phyloP scores from a whole-genome alignment of 495 filamentous ascomycete species.

The Trichoderma reesei region DNA sequence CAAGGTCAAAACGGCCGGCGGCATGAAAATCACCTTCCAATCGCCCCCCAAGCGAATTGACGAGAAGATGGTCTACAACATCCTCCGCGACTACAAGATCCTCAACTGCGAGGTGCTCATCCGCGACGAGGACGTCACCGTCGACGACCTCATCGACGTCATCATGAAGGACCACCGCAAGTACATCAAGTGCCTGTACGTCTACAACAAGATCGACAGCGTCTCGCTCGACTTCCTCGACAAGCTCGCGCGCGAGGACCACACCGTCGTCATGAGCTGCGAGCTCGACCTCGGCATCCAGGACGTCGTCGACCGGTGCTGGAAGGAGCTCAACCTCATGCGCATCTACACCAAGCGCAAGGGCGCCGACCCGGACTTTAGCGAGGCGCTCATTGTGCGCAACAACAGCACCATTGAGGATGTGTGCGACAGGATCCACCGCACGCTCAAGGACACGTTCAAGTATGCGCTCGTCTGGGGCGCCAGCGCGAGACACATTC shows the following conservation, averaged over 20 bases:
- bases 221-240: constrained; percentile 91
- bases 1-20: constrained; percentile 94
- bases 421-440: constrained; percentile 92
- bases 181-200: constrained; percentile 93
- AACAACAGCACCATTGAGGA: constrained; percentile 85
- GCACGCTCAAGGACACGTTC: constrained; percentile 93
- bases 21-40: constrained; percentile 97
- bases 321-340: constrained; percentile 87
- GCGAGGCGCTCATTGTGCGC: constrained; percentile 87
- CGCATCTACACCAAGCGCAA: constrained; percentile 96
- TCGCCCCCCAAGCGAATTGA: constrained; percentile 80
- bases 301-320: constrained; percentile 90
- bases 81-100: constrained; percentile 96
- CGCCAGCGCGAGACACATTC: constrained; percentile 85
- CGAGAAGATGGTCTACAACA: constrained; percentile 96
- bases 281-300: constrained; percentile 95
- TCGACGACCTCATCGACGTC: constrained; percentile 98
- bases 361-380: constrained; percentile 83
- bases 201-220: constrained; percentile 99
- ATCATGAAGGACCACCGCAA: constrained; percentile 97
- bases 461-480: constrained; percentile 99
- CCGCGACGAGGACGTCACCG: constrained; percentile 87
- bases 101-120: constrained; percentile 95
- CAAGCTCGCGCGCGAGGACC: constrained; percentile 78
- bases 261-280: constrained; percentile 96